Percentiles rank a stretch among this genome's conserved stretches.
These are phyloP conservation scores for Hippophae gyantsensis DNA, from an alignment of 306 rosid species.

Conservation along the genomic window DNA sequence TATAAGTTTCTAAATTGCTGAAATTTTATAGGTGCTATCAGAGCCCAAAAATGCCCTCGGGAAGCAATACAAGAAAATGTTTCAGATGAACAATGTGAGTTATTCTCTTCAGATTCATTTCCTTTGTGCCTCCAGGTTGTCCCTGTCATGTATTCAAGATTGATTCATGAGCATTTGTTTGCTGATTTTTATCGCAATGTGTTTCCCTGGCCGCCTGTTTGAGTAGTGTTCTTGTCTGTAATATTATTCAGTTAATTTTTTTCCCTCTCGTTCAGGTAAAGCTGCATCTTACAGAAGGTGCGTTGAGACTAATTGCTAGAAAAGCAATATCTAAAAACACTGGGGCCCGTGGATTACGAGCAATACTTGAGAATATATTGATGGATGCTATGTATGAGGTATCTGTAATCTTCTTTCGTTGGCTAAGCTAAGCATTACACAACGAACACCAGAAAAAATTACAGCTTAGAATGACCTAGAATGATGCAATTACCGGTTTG, in stretches of 20 bases:
- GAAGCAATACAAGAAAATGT: slow-evolving; percentile 92
- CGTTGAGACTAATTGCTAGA: slow-evolving; percentile 64
- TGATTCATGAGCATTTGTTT: too few species aligned
- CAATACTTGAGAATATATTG: slow-evolving; percentile 70
- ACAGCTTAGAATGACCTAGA: not conserved
- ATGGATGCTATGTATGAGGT: slow-evolving; percentile 99
- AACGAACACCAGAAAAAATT: not conserved
- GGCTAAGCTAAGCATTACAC: not conserved
- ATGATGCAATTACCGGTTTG: too few species aligned
- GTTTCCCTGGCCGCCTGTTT: too few species aligned
- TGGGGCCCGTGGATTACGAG: slow-evolving; percentile 78
- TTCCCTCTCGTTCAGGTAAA: slow-evolving; percentile 49
- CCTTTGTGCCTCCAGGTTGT: not conserved
- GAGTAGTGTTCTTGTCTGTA: too few species aligned
- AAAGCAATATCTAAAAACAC: slow-evolving; percentile 87
- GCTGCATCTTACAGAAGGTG: slow-evolving; percentile 57
- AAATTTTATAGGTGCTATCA: slow-evolving; percentile 57
- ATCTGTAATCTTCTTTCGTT: slow-evolving; percentile 16
- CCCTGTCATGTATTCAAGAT: not conserved
- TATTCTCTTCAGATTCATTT: not conserved
- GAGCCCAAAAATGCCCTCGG: slow-evolving; percentile 96
- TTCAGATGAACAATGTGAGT: slow-evolving; percentile 84
- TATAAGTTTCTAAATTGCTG: slow-evolving; percentile 13
- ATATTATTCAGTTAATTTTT: slow-evolving; percentile 14
- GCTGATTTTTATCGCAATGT: too few species aligned